Evolutionary conservation across 495 filamentous ascomycete species (phyloP).

Genomic region (Cercophora newfieldiana): DNA sequence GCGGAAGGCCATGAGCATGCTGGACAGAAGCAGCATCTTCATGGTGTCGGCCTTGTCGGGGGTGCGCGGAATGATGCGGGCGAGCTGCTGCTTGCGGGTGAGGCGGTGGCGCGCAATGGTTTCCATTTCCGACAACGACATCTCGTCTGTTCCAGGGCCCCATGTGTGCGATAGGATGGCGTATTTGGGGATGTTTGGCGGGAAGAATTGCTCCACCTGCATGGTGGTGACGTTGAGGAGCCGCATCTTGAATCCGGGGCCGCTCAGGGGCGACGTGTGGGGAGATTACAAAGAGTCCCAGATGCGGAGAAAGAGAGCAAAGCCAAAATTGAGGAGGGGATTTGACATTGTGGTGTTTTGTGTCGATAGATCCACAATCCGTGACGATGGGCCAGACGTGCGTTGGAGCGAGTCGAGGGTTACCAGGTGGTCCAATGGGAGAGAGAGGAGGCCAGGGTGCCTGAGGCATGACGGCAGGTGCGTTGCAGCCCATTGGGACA

Average conservation of each 20-base stretch:
- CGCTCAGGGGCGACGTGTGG: background rate
- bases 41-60: constrained; percentile 25
- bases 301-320: background rate
- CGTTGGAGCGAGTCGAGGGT: constrained; percentile 23
- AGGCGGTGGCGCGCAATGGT: constrained; percentile 21
- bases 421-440: constrained; percentile 28
- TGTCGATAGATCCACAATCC: background rate
- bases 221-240: constrained; percentile 40
- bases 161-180: constrained; percentile 50
- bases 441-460: background rate
- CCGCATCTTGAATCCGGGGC: constrained; percentile 30
- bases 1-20: constrained; percentile 32
- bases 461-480: background rate
- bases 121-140: constrained; percentile 30
- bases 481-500: background rate
- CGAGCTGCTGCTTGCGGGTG: constrained; percentile 9
- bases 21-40: constrained; percentile 28
- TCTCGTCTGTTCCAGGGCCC: constrained; percentile 34
- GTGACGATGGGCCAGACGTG: background rate
- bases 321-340: background rate
- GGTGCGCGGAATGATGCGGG: constrained; percentile 9
- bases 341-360: background rate
- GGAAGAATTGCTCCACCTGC: constrained; percentile 37
- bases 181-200: constrained; percentile 35
- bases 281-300: background rate